A percentile compares a stretch with the other conserved stretches of the same genome.
Conservation (phyloP, 345 rosid genomes). For the Camelina hispida region DNA sequence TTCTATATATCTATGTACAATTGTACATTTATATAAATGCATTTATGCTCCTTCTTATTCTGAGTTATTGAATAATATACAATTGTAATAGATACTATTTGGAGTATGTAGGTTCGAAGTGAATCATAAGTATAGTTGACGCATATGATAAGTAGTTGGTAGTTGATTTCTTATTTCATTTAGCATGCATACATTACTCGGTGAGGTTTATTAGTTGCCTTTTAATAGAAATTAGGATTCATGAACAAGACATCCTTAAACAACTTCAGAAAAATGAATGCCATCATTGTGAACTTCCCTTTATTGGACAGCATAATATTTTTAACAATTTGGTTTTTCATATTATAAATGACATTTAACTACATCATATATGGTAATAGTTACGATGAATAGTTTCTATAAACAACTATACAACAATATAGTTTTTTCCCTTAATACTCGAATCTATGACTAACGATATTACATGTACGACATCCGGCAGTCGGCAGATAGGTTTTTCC, state of each 20-base stretch:
- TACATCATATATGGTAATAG: too few relatives aligned
- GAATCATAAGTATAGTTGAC: constrained; percentile 4
- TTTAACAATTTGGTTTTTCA: background rate
- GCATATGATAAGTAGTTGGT: background rate
- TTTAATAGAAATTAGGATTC: background rate
- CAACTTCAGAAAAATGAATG: background rate
- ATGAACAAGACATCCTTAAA: background rate
- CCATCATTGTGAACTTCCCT: background rate
- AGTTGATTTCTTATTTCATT: constrained; percentile 8
- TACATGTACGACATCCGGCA: too few relatives aligned
- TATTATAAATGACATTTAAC: too few relatives aligned
- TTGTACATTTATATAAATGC: background rate
- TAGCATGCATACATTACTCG: background rate
- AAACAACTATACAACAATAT: too few relatives aligned
- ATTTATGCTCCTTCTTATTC: background rate
- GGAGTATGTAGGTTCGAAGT: background rate
- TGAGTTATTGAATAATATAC: background rate
- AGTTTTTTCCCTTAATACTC: too few relatives aligned
- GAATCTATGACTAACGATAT: too few relatives aligned
- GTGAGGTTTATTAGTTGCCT: background rate
- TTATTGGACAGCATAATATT: constrained; percentile 9
- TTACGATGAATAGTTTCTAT: too few relatives aligned
- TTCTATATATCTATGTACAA: background rate
- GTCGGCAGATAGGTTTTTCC: too few relatives aligned
- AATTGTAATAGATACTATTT: background rate